Percentiles rank a stretch among this genome's conserved stretches.
Conservation (phyloP, 140 eudicot species). For the Ambrosia hybrid region DNA sequence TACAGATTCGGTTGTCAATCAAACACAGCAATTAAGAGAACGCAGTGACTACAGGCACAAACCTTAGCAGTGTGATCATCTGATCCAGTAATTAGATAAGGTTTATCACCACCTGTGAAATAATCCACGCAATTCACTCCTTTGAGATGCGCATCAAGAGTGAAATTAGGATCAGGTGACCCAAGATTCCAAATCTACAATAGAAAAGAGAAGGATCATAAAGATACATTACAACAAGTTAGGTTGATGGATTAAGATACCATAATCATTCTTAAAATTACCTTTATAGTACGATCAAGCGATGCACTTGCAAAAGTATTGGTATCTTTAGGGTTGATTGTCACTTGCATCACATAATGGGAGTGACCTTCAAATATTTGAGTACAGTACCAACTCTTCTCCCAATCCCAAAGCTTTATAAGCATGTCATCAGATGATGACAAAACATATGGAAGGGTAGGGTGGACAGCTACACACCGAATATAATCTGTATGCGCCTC, state of each 20-base stretch:
- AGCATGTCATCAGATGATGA: slow-evolving; percentile 93
- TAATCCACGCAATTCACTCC: slow-evolving; percentile 90
- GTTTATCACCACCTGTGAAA: slow-evolving; percentile 83
- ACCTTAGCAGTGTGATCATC: slow-evolving; percentile 96
- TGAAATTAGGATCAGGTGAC: slow-evolving; percentile 81
- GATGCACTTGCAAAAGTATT: slow-evolving; percentile 86
- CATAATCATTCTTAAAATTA: slow-evolving; percentile 26
- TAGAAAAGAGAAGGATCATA: slow-evolving; percentile 10
- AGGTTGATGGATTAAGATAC: slow-evolving; percentile 8
- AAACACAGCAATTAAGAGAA: background rate
- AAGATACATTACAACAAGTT: background rate
- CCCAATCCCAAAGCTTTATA: slow-evolving; percentile 96
- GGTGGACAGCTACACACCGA: slow-evolving; percentile 70
- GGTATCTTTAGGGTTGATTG: slow-evolving; percentile 80
- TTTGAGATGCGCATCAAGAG: slow-evolving; percentile 79
- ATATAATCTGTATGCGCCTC: slow-evolving; percentile 75
- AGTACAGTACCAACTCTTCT: slow-evolving; percentile 77
- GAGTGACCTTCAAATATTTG: slow-evolving; percentile 89
- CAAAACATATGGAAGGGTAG: slow-evolving; percentile 67
- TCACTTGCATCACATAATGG: slow-evolving; percentile 92
- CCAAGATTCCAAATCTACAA: slow-evolving; percentile 86
- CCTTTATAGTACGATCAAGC: slow-evolving; percentile 86
- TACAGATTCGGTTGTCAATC: background rate
- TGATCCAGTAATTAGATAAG: slow-evolving; percentile 82
- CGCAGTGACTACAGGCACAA: slow-evolving; percentile 15